Base-by-base conservation (phyloP, 169 alveolate species). In the Eimeria necatrix region DNA sequence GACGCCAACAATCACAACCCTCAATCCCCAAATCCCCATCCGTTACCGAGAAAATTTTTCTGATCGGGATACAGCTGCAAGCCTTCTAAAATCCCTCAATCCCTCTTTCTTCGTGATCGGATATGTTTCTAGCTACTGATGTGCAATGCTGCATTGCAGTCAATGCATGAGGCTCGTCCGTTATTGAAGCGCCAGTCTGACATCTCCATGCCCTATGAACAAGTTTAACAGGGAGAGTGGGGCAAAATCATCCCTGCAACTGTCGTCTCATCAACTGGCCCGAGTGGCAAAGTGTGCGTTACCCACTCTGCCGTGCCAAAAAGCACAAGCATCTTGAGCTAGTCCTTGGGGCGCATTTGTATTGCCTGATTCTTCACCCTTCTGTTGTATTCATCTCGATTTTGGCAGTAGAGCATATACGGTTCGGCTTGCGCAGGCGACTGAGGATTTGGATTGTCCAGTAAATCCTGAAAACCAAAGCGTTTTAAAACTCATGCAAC, bases 351-450 rank as follows among this genome's bases (percentile, higher is more conserved):
- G 16, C 96, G 90, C 94, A 94, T 86, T n/a, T 70, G 86, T 56
- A 94, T 78, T 26, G 97, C 96, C 88, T 93, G 95, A 41, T 81
- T 61, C 80, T 94, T 93, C 64, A 90, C 96, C 59, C 93, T 78
- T 71, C 96, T 93, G 91, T 95, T 96, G 94, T 99, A 99, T 94
- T 98, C 99, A 24, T 96, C 98, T 80, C 98, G 97, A 97, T 99
- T 99, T 84, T 98, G 98, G 64, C 98, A 97, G 96, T 97, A 99
- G 53, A 99, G 96, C 76, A 97, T 97, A 95, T 98, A 98, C 0
- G 99, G 99, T 68, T 99, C 99, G 10, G 99, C 99, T 95, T 98
- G 95, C 4, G 99, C 99, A 14, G 99, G 99, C 10, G 99, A 98
- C 26, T 98, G 96, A 3, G 99, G 98, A 86, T 99, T 99, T 6